phyloP scores from a whole-genome alignment of 805 yeast species.

The Kuraishia floccosa region DNA sequence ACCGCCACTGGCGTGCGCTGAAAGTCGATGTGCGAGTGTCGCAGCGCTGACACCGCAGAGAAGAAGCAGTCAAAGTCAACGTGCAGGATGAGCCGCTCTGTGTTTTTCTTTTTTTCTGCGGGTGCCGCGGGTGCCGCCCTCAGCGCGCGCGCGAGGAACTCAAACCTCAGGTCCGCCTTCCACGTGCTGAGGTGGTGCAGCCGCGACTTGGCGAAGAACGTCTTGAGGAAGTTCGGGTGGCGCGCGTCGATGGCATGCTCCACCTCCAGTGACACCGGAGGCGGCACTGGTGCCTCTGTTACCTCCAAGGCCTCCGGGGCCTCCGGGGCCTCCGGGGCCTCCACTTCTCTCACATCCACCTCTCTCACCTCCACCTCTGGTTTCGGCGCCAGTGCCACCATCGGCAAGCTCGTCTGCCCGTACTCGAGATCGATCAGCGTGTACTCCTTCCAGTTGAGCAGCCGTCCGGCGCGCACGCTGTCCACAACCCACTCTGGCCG shows the following conservation, averaged over 20 bases:
- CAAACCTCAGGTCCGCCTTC: conserved; percentile 63
- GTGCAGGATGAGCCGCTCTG: conserved; percentile 42
- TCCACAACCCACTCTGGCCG: conserved; percentile 75
- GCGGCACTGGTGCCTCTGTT: conserved; percentile 3
- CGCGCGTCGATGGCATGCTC: conserved; percentile 51
- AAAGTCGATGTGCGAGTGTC: conserved; percentile 31
- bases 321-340: conserved; percentile 1
- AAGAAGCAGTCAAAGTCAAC: conserved; percentile 93
- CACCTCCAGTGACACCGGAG: too few relatives aligned
- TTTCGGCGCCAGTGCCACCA: conserved; percentile 5
- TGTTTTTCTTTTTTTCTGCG: conserved; percentile 3
- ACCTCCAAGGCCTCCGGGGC: background rate
- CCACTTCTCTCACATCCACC: conserved; percentile 2
- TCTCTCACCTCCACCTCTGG: conserved; percentile 4
- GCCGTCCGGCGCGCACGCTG: conserved; percentile 32
- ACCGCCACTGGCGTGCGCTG: conserved; percentile 45
- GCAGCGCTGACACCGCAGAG: conserved; percentile 70
- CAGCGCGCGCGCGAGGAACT: conserved; percentile 41
- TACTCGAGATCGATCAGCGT: conserved; percentile 37
- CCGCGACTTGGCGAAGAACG: conserved; percentile 72
- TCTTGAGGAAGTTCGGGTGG: conserved; percentile 63
- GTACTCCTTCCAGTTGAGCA: conserved; percentile 66
- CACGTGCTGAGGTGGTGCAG: conserved; percentile 82
- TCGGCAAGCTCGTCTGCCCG: conserved; percentile 37
- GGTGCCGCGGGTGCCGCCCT: too few relatives aligned